Percentiles rank a stretch among this genome's conserved stretches.
These are phyloP conservation scores for Fusarium papillatum DNA, from an alignment of 2,329 filamentous ascomycete species.

Conservation along the genomic window DNA sequence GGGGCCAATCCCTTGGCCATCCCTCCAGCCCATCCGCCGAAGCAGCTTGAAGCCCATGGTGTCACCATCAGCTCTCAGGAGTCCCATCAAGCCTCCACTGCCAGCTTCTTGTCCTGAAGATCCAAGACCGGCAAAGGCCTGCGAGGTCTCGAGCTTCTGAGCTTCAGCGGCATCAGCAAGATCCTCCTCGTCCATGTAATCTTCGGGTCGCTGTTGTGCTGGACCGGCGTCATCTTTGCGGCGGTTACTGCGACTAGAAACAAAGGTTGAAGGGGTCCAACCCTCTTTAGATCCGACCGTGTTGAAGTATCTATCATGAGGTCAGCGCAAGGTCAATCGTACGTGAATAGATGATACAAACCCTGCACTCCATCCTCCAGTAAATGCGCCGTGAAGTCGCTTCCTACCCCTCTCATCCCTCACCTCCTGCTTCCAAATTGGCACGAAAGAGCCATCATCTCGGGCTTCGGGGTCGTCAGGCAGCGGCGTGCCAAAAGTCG, in stretches of 20 bases:
- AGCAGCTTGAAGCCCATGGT: constrained; percentile 90
- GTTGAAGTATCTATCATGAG: constrained; percentile 84
- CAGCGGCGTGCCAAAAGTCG: constrained; percentile 86
- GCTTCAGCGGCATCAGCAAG: constrained; percentile 87
- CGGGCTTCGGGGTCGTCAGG: constrained; percentile 83
- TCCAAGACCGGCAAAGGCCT: constrained; percentile 83
- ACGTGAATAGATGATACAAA: constrained; percentile 60
- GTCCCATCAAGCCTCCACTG: constrained; percentile 72
- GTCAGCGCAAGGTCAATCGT: constrained; percentile 21
- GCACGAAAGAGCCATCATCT: constrained; percentile 93
- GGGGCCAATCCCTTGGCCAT: constrained; percentile 92
- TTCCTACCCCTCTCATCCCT: constrained; percentile 92
- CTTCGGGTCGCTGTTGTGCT: constrained; percentile 78
- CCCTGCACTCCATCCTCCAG: constrained; percentile 96
- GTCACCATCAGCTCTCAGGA: constrained; percentile 81
- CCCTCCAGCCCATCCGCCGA: constrained; percentile 95
- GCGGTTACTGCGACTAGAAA: constrained; percentile 88
- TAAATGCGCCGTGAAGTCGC: constrained; percentile 95
- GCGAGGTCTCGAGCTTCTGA: constrained; percentile 78
- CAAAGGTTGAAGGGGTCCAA: constrained; percentile 93
- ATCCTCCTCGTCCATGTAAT: constrained; percentile 99
- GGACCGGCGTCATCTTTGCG: constrained; percentile 73
- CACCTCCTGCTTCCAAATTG: constrained; percentile 98
- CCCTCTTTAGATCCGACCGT: constrained; percentile 98
- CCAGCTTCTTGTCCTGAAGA: constrained; percentile 70